A percentile compares a stretch with the other conserved stretches of the same genome.
These are phyloP conservation scores for Bacidia gigantensis DNA, from an alignment of 495 filamentous ascomycete genomes.

Conservation along the genomic window DNA sequence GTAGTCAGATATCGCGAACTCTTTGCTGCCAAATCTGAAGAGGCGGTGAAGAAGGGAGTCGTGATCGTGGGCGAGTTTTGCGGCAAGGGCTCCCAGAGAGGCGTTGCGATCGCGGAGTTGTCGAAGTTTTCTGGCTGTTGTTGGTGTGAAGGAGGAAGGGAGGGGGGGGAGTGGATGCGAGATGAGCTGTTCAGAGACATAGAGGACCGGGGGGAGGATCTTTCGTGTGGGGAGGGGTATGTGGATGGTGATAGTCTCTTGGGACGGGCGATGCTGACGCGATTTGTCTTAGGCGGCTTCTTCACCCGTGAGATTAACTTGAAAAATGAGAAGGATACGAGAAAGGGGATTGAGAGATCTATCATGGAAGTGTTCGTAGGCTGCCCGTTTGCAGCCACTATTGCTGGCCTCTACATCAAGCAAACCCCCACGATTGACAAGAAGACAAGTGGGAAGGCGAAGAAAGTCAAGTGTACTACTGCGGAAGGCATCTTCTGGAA, in stretches of 20 bases:
- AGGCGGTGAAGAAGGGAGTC: constrained; percentile 10
- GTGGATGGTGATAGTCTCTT: too few species aligned
- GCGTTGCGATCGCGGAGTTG: constrained; percentile 19
- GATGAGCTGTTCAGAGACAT: constrained; percentile 6
- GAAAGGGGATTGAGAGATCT: constrained; percentile 10
- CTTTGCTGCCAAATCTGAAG: not conserved
- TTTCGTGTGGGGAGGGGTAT: constrained; percentile 23
- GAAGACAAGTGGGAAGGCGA: too few species aligned
- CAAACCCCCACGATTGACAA: too few species aligned
- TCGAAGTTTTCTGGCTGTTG: constrained; percentile 21
- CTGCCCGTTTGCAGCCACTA: constrained; percentile 22
- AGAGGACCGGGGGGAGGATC: not conserved
- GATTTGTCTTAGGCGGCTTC: too few species aligned
- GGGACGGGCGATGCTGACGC: too few species aligned
- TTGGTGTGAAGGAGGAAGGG: constrained; percentile 21
- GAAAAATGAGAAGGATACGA: constrained; percentile 6
- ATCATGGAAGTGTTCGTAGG: constrained; percentile 18
- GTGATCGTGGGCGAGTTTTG: constrained; percentile 28
- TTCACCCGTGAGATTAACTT: constrained; percentile 15
- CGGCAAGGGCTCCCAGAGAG: constrained; percentile 23
- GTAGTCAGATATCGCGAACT: constrained; percentile 6
- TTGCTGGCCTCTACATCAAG: too few species aligned
- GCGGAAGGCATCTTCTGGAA: constrained; percentile 30
- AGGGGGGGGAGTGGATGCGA: constrained; percentile 17
- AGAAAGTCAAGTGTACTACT: constrained; percentile 14